Evolutionary conservation across 148 eudicot species (phyloP).

Genomic region (Simmondsia chinensis): DNA sequence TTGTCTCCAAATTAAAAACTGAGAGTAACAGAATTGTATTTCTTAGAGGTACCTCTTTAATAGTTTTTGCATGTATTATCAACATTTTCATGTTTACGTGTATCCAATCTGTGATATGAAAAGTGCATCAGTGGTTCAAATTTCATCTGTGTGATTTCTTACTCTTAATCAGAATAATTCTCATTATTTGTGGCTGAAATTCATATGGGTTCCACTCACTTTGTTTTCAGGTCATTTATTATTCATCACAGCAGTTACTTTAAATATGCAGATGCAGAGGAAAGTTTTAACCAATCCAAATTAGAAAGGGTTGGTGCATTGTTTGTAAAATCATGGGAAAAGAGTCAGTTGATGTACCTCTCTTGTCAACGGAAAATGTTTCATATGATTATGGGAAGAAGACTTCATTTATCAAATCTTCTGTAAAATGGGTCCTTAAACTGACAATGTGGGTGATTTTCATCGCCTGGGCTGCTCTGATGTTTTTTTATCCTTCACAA

Average conservation of each 20-base stretch:
- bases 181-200: not conserved
- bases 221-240: not conserved
- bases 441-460: conserved; percentile 56
- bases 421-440: conserved; percentile 51
- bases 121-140: not conserved
- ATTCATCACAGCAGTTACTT: no score
- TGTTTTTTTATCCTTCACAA: conserved; percentile 46
- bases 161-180: conserved; percentile 4
- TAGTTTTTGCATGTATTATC: no score
- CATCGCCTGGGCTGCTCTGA: conserved; percentile 40
- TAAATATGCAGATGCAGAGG: no score
- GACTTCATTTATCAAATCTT: conserved; percentile 16
- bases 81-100: no score
- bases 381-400: conserved; percentile 10
- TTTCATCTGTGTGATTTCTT: not conserved
- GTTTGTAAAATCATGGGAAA: conserved; percentile 24
- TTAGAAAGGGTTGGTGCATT: not conserved
- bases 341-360: conserved; percentile 22
- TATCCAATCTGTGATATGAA: not conserved
- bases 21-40: no score
- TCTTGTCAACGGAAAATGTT: conserved; percentile 18
- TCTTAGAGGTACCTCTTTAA: no score
- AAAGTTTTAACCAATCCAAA: no score
- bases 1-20: no score
- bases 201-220: conserved; percentile 4